Percentiles rank a stretch among this genome's conserved stretches.
Conservation (phyloP, 2,329 filamentous ascomycete species). For the Aspergillus tanneri region DNA sequence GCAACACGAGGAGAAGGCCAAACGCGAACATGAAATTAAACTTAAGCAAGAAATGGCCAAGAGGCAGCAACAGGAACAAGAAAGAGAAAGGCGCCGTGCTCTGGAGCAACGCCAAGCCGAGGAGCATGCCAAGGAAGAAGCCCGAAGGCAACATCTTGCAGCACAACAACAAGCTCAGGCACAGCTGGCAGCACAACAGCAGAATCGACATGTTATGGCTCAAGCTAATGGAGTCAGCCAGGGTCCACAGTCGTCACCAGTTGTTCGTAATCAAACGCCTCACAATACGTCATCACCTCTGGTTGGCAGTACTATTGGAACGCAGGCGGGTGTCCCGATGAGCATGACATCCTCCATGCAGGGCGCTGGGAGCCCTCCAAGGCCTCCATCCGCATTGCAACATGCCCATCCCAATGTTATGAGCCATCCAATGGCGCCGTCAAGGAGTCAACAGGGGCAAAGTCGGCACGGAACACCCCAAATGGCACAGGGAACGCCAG, state of each 20-base stretch:
- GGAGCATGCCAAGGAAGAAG: constrained; percentile 44
- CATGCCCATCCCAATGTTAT: constrained; percentile 49
- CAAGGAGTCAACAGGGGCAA: constrained; percentile 47
- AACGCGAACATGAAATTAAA: constrained; percentile 49
- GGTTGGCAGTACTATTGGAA: constrained; percentile 39
- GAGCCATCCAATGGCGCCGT: constrained; percentile 47
- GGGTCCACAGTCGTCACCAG: constrained; percentile 47
- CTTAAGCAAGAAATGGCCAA: constrained; percentile 51
- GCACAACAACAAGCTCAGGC: constrained; percentile 52
- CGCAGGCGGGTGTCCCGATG: constrained; percentile 46
- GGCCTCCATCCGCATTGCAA: constrained; percentile 48
- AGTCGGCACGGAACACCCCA: constrained; percentile 51
- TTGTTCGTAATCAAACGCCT: constrained; percentile 50
- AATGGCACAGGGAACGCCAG: constrained; percentile 48
- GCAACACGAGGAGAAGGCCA: constrained; percentile 68
- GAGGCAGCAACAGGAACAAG: constrained; percentile 49
- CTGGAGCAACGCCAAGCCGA: constrained; percentile 45
- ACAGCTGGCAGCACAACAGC: constrained; percentile 44
- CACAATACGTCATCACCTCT: constrained; percentile 47
- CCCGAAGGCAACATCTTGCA: constrained; percentile 39
- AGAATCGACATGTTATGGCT: constrained; percentile 54
- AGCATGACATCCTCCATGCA: constrained; percentile 46
- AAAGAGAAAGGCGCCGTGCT: constrained; percentile 49
- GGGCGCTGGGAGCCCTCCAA: constrained; percentile 47
- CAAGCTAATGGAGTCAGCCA: constrained; percentile 44